Evolutionary conservation across 192 early-diverging fungal genomes (phyloP).

Genomic region (Backusella morwellensis): DNA sequence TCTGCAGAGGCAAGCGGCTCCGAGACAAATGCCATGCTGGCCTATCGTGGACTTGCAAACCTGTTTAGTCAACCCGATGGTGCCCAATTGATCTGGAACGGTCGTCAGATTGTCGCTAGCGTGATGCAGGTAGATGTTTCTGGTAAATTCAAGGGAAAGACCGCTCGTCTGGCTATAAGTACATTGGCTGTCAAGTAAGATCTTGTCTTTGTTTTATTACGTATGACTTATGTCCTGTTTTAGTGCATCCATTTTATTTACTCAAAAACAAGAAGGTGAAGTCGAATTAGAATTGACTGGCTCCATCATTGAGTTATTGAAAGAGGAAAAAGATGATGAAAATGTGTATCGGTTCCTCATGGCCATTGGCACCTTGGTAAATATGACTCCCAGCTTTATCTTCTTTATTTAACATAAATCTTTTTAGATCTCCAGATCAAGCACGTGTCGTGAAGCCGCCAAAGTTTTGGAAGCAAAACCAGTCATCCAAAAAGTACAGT

Average conservation of each 20-base stretch:
- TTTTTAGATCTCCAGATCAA: constrained; percentile 9
- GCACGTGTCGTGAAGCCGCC: constrained; percentile 10
- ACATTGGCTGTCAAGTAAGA: constrained; percentile 32
- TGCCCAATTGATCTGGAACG: constrained; percentile 25
- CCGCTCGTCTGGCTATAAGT: constrained; percentile 20
- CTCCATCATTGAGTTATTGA: constrained; percentile 52
- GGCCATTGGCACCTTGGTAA: constrained; percentile 66
- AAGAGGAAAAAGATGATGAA: constrained; percentile 58
- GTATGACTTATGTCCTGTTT: not conserved
- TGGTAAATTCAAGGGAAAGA: constrained; percentile 29
- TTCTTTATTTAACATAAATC: not conserved
- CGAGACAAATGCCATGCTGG: constrained; percentile 81
- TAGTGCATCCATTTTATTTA: constrained; percentile 49
- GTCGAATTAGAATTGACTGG: constrained; percentile 45
- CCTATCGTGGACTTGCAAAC: constrained; percentile 68
- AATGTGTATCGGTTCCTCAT: constrained; percentile 57
- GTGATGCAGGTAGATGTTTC: constrained; percentile 34
- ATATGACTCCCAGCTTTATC: no score
- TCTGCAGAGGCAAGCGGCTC: constrained; percentile 26
- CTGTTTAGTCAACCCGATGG: constrained; percentile 60
- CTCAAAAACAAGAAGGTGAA: constrained; percentile 46
- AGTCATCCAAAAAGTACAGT: constrained; percentile 2
- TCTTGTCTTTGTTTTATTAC: not conserved
- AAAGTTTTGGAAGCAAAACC: constrained; percentile 23
- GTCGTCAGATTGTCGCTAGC: constrained; percentile 20